Conservation (phyloP, 495 filamentous ascomycete species). For the Delitschia confertaspora region DNA sequence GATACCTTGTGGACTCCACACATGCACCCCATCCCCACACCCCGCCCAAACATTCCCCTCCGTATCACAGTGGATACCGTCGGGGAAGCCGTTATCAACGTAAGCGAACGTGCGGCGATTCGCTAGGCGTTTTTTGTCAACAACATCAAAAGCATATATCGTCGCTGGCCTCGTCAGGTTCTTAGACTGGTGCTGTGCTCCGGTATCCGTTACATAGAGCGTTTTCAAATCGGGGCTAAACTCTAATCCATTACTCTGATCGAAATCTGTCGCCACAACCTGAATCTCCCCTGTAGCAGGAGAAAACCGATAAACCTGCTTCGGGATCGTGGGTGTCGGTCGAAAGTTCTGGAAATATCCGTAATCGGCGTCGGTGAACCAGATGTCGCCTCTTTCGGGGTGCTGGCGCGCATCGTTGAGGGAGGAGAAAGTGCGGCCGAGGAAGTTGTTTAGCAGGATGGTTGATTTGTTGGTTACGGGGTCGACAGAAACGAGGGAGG, state of each 20-base stretch:
- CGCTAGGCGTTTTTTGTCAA: slow-evolving; percentile 22
- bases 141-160: slow-evolving; percentile 34
- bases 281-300: slow-evolving; percentile 40
- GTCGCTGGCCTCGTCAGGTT: slow-evolving; percentile 30
- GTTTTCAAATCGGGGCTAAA: slow-evolving; percentile 39
- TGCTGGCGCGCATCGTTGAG: slow-evolving; percentile 29
- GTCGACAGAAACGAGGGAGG: slow-evolving; percentile 27
- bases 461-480: slow-evolving; percentile 25
- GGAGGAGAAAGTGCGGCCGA: slow-evolving; percentile 30
- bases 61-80: slow-evolving; percentile 29
- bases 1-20: slow-evolving; percentile 25
- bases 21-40: slow-evolving; percentile 28
- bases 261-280: slow-evolving; percentile 39
- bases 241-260: slow-evolving; percentile 39
- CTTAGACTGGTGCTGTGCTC: slow-evolving; percentile 29
- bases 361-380: slow-evolving; percentile 49
- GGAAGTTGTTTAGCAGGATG: slow-evolving; percentile 30
- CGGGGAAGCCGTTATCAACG: slow-evolving; percentile 27
- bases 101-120: slow-evolving; percentile 34
- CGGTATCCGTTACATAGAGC: slow-evolving; percentile 41
- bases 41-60: slow-evolving; percentile 28
- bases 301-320: slow-evolving; percentile 48
- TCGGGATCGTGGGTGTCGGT: slow-evolving; percentile 40
- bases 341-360: slow-evolving; percentile 41
- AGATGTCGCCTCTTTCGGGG: slow-evolving; percentile 42